phyloP scores from a whole-genome alignment of 202 grass and related monocot species.

The Bolboschoenoplectus hybrid region DNA sequence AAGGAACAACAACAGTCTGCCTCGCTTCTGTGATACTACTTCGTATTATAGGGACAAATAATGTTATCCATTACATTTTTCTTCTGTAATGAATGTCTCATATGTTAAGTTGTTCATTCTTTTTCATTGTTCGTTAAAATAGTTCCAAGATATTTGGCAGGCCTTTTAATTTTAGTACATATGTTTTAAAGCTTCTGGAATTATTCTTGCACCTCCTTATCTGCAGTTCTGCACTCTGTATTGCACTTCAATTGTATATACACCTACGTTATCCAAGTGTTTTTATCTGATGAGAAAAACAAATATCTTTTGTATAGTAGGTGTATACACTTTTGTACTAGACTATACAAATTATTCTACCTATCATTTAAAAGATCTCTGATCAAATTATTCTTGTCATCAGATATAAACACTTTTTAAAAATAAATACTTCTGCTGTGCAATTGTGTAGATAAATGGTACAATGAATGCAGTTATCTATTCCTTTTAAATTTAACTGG shows the following conservation, averaged over 20 bases:
- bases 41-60: not conserved
- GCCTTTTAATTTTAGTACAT: not conserved
- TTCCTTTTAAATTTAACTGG: not conserved
- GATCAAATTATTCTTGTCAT: not conserved
- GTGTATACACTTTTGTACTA: not conserved
- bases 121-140: not conserved
- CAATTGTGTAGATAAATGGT: not conserved
- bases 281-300: not conserved
- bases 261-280: not conserved
- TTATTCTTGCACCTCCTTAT: not conserved
- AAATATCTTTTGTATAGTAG: not conserved
- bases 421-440: not conserved
- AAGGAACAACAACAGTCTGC: slow-evolving; percentile 58
- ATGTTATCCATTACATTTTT: not conserved
- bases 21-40: slow-evolving; percentile 59
- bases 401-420: not conserved
- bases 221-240: not conserved
- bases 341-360: not conserved
- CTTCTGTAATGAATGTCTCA: not conserved
- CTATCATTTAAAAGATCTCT: not conserved
- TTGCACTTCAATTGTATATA: not conserved
- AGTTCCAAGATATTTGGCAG: not conserved
- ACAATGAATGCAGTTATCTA: not conserved
- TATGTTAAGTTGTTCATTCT: slow-evolving; percentile 14
- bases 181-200: not conserved